Conservation (phyloP, 495 filamentous ascomycete genomes). For the Aspergillus diversus region DNA sequence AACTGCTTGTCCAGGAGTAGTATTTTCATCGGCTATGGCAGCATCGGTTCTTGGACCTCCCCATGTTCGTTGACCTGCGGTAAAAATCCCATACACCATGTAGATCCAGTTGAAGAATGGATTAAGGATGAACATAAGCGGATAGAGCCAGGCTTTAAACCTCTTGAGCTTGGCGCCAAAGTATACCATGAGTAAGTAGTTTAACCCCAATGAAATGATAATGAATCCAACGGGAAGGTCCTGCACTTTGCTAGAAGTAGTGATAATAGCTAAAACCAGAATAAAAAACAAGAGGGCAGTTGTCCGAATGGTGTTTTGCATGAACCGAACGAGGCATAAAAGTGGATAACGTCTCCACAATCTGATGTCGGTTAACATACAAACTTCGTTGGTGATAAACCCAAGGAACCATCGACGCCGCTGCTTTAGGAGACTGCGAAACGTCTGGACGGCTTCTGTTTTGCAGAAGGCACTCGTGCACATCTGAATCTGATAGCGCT, state of each 20-base stretch:
- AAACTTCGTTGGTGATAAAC: slow-evolving; percentile 97
- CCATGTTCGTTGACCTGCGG: slow-evolving; percentile 94
- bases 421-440: slow-evolving; percentile 87
- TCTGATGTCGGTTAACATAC: slow-evolving; percentile 94
- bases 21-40: slow-evolving; percentile 75
- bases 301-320: slow-evolving; percentile 96
- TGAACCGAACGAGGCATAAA: slow-evolving; percentile 84
- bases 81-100: slow-evolving; percentile 89
- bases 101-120: slow-evolving; percentile 99
- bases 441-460: slow-evolving; percentile 93
- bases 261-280: slow-evolving; percentile 85
- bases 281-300: slow-evolving; percentile 96
- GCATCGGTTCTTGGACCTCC: slow-evolving; percentile 94
- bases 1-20: slow-evolving; percentile 81
- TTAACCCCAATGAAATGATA: slow-evolving; percentile 89
- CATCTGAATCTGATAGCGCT: slow-evolving; percentile 95
- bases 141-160: slow-evolving; percentile 93
- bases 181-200: slow-evolving; percentile 96
- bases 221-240: slow-evolving; percentile 94
- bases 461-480: slow-evolving; percentile 98
- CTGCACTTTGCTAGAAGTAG: slow-evolving; percentile 73
- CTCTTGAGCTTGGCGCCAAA: slow-evolving; percentile 85
- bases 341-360: slow-evolving; percentile 92
- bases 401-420: slow-evolving; percentile 96
- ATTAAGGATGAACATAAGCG: slow-evolving; percentile 93